Conservation (phyloP, 1,284 basidiomycete species). For the Moniliophthora roreri region DNA sequence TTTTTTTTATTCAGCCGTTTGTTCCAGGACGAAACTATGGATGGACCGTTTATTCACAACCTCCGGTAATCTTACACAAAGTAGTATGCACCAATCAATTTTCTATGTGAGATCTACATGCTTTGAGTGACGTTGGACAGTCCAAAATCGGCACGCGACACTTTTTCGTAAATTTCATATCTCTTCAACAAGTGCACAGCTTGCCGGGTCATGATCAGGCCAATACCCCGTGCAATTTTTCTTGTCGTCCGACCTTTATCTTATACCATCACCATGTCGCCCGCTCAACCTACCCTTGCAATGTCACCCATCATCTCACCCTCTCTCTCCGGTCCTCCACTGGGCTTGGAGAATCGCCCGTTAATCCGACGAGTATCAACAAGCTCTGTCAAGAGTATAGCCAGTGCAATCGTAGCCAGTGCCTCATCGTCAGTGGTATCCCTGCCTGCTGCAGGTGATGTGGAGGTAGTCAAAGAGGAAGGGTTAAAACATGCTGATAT, state of each 20-base stretch:
- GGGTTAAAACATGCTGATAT: slow-evolving; percentile 64
- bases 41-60: too few species aligned
- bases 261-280: slow-evolving; percentile 20
- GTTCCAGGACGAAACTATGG: too few species aligned
- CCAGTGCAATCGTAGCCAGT: slow-evolving; percentile 27
- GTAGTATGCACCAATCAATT: too few species aligned
- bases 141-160: too few species aligned
- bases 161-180: too few species aligned
- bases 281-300: slow-evolving; percentile 17
- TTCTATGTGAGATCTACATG: too few species aligned
- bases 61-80: too few species aligned
- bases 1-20: too few species aligned
- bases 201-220: neutral
- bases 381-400: slow-evolving; percentile 32
- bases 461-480: slow-evolving; percentile 51
- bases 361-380: slow-evolving; percentile 29
- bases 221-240: neutral
- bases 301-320: slow-evolving; percentile 18
- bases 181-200: too few species aligned
- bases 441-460: slow-evolving; percentile 39
- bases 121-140: too few species aligned
- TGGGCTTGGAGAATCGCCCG: slow-evolving; percentile 7
- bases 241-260: slow-evolving; percentile 1
- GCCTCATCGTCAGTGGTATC: slow-evolving; percentile 40
- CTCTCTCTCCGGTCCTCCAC: slow-evolving; percentile 13